Evolutionary conservation across 305 asterid genomes (phyloP), one percentile per base, ranked within the genome.

Genomic region (Fraxinus platypoda): DNA sequence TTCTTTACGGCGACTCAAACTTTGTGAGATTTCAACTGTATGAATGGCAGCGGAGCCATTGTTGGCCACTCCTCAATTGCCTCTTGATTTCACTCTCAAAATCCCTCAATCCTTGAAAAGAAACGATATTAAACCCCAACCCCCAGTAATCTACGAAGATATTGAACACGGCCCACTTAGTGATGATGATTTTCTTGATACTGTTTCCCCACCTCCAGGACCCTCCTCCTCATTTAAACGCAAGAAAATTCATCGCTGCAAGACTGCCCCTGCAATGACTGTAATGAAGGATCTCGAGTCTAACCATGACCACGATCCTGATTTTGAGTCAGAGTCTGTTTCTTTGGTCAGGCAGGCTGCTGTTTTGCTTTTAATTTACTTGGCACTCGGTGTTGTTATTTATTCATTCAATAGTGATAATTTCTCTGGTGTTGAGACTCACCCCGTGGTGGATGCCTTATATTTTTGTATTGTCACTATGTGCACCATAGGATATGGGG

Each of bases 401-500:
- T 91, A 88, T 62, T 88, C 88, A 9, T 86, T 89, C 46, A 88
- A 88, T 74, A 85, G 88, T 28, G 93, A 89, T 62, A 86, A 89
- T 59, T 91, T 91, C 85, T 89, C 92, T 70, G 92, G 94, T 82
- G 28, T 62, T 0, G 89, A 89, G 75, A 88, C 94, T 0, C 90
- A 89, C 28, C 91, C 90, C 0, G 82, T 88, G 8, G 92, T 91
- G 17, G 94, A 91, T 46, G 93, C 94, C 1, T 83, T 91, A 13
- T 91, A 91, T 78, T 91, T 91, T 84, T 88, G 91, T 17, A 89
- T 91, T 37, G 94, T 91, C 72, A 91, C 94, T 23, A 91, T 91
- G 93, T 91, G 94, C 79, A 91, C 94, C 5, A 91, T 89, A 13
- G 94, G 94, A 3, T 91, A 91, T 15, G 94, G 94, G 0, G 93